Conservation (phyloP, 768 basidiomycete genomes). For the Botryobasidium botryosum region DNA sequence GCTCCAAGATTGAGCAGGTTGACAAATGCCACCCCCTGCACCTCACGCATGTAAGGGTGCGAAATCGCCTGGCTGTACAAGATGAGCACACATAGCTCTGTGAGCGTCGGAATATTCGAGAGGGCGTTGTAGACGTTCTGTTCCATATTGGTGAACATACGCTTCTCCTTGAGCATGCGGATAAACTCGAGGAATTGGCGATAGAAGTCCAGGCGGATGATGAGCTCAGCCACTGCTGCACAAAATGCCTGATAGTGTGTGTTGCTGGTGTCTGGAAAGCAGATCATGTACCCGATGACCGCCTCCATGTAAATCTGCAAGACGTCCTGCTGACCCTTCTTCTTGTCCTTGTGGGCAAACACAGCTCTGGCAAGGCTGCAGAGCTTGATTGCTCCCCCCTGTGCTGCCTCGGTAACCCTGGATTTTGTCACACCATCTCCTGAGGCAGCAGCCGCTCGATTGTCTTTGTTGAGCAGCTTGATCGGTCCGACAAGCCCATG, state of each 20-base stretch:
- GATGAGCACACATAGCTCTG: constrained; percentile 18
- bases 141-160: constrained; percentile 22
- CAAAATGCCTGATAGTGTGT: constrained; percentile 22
- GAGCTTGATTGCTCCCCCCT: constrained; percentile 17
- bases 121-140: constrained; percentile 18
- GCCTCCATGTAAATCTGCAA: constrained; percentile 15
- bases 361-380: constrained; percentile 18
- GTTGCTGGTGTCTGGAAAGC: constrained; percentile 24
- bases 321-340: constrained; percentile 21
- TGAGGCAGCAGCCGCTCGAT: constrained; percentile 14
- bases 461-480: constrained; percentile 19
- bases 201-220: constrained; percentile 15
- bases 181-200: constrained; percentile 18
- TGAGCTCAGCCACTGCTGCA: constrained; percentile 16
- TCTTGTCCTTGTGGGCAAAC: constrained; percentile 23
- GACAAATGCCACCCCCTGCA: constrained; percentile 11
- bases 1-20: constrained; percentile 18
- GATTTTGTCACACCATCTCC: constrained; percentile 10
- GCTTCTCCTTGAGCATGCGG: constrained; percentile 19
- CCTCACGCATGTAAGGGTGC: constrained; percentile 18
- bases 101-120: constrained; percentile 13
- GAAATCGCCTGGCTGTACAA: constrained; percentile 16
- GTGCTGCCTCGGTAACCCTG: constrained; percentile 14
- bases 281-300: constrained; percentile 12
- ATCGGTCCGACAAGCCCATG: constrained; percentile 14